Base-by-base conservation (phyloP, 164 flowering plant species). In the Platanus orientalis region DNA sequence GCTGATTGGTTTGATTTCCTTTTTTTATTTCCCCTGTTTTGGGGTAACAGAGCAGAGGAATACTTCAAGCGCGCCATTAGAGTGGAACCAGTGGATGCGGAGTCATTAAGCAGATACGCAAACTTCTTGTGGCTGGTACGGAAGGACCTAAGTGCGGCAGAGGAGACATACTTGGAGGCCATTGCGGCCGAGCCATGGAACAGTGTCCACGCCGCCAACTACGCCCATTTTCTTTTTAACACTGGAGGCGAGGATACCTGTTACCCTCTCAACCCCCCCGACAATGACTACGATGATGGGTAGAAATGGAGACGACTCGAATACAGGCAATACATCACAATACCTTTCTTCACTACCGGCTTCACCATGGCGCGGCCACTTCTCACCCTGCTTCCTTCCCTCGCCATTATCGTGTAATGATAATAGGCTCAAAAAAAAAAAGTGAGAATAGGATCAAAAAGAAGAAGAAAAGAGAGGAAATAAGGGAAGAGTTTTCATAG, bases 211-310 rank as follows among this genome's bases (percentile, higher is more conserved):
- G 86, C 88, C 0, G 87, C 81, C 6, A 81, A 75, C 42, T 94
- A 94, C 51, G 97, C 99, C 10, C 80, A 89, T 76, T 94, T 94
- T 66, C 78, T 94, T 0, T 91, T 93, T 95, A 85, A 75, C 75
- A 94, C 97, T 0, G 97, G 97, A 1, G 97, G 85, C 0, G 95
- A 83, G 40, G 97, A 91, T 58, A 91, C 99, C 1, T 94, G 96
- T 71, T 91, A 47, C 72, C 96, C 93, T 36, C 80, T 88, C 21
- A 51, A 19, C 57, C 54, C 80, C 29, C 54, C 71, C 3, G 72
- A 74, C 30, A 27, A 62, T 16, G 40, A 24, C 49, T 19, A 13
- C 49, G 19, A 45, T 10, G 39, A 34, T 12, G 49, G 5, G 2
- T 45, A 17, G n/a, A 45, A 17, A 45, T 17, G 16, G 49, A 45